Conservation (phyloP, 495 filamentous ascomycete genomes). For the Aspergillus biplanus region DNA sequence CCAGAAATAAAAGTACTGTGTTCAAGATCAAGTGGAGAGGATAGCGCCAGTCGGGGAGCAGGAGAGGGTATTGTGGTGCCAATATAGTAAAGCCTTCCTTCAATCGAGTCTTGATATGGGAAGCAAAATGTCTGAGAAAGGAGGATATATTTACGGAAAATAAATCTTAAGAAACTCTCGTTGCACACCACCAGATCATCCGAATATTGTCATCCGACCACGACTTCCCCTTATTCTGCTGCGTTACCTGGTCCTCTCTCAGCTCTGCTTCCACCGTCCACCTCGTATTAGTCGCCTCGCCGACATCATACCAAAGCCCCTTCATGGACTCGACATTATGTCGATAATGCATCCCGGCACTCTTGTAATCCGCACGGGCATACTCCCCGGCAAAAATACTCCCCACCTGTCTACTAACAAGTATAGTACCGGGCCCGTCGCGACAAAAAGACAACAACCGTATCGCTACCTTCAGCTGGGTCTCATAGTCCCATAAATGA, state of each 20-base stretch:
- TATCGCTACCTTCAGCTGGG: slow-evolving; percentile 37
- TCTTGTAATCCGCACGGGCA: slow-evolving; percentile 23
- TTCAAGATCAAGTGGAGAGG: no score
- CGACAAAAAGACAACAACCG: slow-evolving; percentile 40
- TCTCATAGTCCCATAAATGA: slow-evolving; percentile 47
- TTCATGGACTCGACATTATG: slow-evolving; percentile 48
- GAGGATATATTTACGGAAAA: no score
- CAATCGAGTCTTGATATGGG: no score
- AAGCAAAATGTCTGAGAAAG: no score
- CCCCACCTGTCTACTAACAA: slow-evolving; percentile 50
- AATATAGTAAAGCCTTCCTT: no score
- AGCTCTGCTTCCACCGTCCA: slow-evolving; percentile 42
- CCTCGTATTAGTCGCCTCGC: slow-evolving; percentile 39
- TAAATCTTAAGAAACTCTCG: no score
- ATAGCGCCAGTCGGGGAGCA: no score
- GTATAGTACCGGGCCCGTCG: slow-evolving; percentile 36
- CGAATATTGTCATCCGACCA: slow-evolving; percentile 20
- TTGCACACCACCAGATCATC: slow-evolving; percentile 31
- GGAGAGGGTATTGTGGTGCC: no score
- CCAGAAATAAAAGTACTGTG: no score
- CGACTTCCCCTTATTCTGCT: slow-evolving; percentile 17
- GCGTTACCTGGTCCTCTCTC: slow-evolving; percentile 19
- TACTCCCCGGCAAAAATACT: slow-evolving; percentile 31
- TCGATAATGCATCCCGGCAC: slow-evolving; percentile 31
- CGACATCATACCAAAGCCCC: slow-evolving; percentile 50